Evolutionary conservation across 371 early-diverging fungal species (phyloP), one percentile per base, ranked within the genome.

Genomic region (Zychaea mexicana): DNA sequence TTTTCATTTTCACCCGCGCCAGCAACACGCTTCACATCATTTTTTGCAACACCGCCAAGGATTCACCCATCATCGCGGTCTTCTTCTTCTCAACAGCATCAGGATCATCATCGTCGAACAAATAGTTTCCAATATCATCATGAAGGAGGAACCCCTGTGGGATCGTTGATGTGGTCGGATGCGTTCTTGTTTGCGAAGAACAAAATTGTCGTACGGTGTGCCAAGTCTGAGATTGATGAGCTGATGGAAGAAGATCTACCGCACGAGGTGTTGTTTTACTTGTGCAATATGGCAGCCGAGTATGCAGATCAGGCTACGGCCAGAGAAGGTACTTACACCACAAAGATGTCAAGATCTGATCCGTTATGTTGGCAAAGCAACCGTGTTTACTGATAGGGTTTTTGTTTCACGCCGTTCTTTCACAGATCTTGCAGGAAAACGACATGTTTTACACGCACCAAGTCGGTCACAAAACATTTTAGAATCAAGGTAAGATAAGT

Each of bases 101-200:
- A 42, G 13, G 13, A 7, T 42, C 42, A 42, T 42, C 42, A n/a
- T 17, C 42, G 42, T 42, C 13, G 5, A 42, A 42, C 42, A 42
- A 42, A 15, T 42, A 42, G 42, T 42, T 42, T 42, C n/a, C n/a
- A n/a, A n/a, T n/a, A n/a, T n/a, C n/a, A n/a, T 6, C 42, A 42
- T 42, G 42, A 42, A 12, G 42, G 42, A 42, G 15, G 8, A 36
- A 36, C 38, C 4, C n/a, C 42, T 39, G 22, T 19, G 9, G 26
- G 30, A 2, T 13, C 54, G n/a, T 46, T 32, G 39, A 57, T 52
- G 3, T 80, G 81, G 81, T 62, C 60, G 10, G 58, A 70, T 54
- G 73, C 73, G 2, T 73, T 70, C 54, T 56, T 80, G 15, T 80
- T 80, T 73, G 72, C 73, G 5, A 63, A 73, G 61, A 77, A 77